Evolutionary conservation across 495 filamentous ascomycete species (phyloP), one percentile per base, ranked within the genome.

Genomic region (Oleoguttula mirabilis): DNA sequence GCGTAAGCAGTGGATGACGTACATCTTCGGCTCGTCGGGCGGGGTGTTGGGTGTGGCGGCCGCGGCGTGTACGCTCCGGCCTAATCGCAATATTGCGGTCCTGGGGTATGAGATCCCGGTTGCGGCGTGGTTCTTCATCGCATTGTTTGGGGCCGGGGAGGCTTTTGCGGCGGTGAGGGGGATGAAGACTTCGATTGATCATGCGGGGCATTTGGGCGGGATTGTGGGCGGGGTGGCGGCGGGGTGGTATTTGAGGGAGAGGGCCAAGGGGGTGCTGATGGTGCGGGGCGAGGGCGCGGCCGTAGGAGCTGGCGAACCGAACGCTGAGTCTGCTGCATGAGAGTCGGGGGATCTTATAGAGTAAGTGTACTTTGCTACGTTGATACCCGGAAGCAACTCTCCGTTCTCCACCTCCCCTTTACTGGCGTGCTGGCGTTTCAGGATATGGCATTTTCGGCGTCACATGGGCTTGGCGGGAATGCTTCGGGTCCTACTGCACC

Each of bases 181-280:
- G 5, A 50, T 51, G 50, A 35, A 30, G 37, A 21, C 45, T 20
- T 48, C 31, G 14, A 59, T 82, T 32, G 84, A 93, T 51, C 64
- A 86, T 41, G 67, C 66, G 33, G 77, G 79, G n/a, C 85, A 93
- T 66, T 49, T 88, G 21, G 75, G 73, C 19, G 85, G 85, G 1
- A 71, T 77, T 47, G 51, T 65, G 1, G 56, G 61, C 3, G 82
- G 81, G 11, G 50, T 66, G 2, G 31, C 52, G 8, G 63, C 43
- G 20, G 42, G 32, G 8, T 30, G 8, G 8, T 30, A 30, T 30
- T 30, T 30, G 27, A 30, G 14, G 27, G 14, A 14, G 8, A 14
- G 14, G 27, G 14, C 14, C 27, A 30, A 30, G n/a, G n/a, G n/a
- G n/a, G n/a, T n/a, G n/a, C n/a, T n/a, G n/a, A n/a, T n/a, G n/a